Base-by-base conservation (phyloP, 108 stramenopile genomes). In the Cyclostephanos invisitatus region DNA sequence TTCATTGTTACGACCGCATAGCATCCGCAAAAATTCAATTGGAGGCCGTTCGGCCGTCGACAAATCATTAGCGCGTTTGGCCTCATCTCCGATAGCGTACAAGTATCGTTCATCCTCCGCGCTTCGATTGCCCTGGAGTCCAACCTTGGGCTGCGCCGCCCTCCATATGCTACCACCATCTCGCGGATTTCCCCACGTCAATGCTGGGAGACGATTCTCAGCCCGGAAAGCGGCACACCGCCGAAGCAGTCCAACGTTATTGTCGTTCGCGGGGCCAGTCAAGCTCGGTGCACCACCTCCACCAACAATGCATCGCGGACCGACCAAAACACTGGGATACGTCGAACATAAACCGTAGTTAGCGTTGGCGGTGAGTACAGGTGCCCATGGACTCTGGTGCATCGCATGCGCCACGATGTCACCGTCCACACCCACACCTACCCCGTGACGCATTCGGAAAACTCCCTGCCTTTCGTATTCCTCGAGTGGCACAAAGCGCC, bases 91-190 rank as follows among this genome's bases (percentile, higher is more conserved):
- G 54, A 97, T 88, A 44, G 86, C 81, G 22, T 84, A 62, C 57
- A 96, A 56, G 46, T 92, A 87, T 9, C 80, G 70, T 72, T 97
- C 96, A 73, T 98, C 98, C 24, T 92, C 88, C 0, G 78, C 51
- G 68, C 82, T 91, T 7, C 96, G 91, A 82, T 95, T 94, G 22
- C 94, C 95, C 65, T 91, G 92, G 21, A 96, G 68, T 3, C 99
- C 99, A 18, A 97, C 96, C 70, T 96, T 96, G 1, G 99, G 99
- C 70, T 99, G 99, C 32, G 96, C 83, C 42, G 84, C 87, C 59
- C 99, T 72, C 97, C 97, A 98, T 40, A 99, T 87, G 51, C 88
- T 86, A 4, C 92, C 93, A 15, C 91, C 90, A 53, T 87, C 83
- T 3, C 36, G 27, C 37, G 82, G 74, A 64, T 72, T 76, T 10